A percentile compares a stretch with the other conserved stretches of the same genome.
Conservation (phyloP, 257 asterid genomes). For the Solanum verrucosum region DNA sequence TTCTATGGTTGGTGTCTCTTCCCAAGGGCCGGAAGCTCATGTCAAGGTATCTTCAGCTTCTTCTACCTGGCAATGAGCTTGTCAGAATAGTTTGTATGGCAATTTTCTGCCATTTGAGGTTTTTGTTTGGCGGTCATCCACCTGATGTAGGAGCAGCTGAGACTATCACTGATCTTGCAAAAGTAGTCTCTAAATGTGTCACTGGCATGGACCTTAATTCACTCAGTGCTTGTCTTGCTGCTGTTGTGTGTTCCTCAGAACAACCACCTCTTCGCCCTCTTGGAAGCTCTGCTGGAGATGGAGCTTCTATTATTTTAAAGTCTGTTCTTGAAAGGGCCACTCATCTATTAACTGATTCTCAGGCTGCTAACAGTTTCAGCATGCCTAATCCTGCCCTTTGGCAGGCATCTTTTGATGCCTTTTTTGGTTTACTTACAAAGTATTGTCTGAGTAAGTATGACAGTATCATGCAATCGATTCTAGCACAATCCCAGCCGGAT, state of each 20-base stretch:
- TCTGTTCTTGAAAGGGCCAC: slow-evolving; percentile 41
- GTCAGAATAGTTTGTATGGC: slow-evolving; percentile 43
- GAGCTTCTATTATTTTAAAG: slow-evolving; percentile 34
- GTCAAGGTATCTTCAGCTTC: slow-evolving; percentile 31
- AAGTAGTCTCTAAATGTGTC: slow-evolving; percentile 16
- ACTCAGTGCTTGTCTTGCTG: slow-evolving; percentile 39
- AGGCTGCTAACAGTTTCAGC: slow-evolving; percentile 22
- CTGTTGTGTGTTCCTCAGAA: slow-evolving; percentile 38
- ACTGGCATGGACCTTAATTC: slow-evolving; percentile 35
- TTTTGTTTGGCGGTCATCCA: slow-evolving; percentile 26
- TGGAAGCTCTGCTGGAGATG: slow-evolving; percentile 46
- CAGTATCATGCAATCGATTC: slow-evolving; percentile 16
- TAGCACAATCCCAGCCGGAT: slow-evolving; percentile 8
- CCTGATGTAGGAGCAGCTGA: slow-evolving; percentile 24
- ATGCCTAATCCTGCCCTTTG: slow-evolving; percentile 34
- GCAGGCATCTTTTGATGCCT: slow-evolving; percentile 46
- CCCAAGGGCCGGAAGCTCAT: slow-evolving; percentile 40
- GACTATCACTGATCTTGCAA: slow-evolving; percentile 19
- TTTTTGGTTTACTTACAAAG: slow-evolving; percentile 28
- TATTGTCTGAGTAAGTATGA: slow-evolving; percentile 34
- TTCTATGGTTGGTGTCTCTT: slow-evolving; percentile 33
- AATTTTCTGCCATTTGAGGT: slow-evolving; percentile 30
- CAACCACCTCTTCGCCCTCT: slow-evolving; percentile 45
- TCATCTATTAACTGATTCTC: slow-evolving; percentile 27
- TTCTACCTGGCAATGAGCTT: slow-evolving; percentile 35